A percentile compares a stretch with the other conserved stretches of the same genome.
phyloP scores from a whole-genome alignment of 805 yeast genomes.

The Candida hungchunana region DNA sequence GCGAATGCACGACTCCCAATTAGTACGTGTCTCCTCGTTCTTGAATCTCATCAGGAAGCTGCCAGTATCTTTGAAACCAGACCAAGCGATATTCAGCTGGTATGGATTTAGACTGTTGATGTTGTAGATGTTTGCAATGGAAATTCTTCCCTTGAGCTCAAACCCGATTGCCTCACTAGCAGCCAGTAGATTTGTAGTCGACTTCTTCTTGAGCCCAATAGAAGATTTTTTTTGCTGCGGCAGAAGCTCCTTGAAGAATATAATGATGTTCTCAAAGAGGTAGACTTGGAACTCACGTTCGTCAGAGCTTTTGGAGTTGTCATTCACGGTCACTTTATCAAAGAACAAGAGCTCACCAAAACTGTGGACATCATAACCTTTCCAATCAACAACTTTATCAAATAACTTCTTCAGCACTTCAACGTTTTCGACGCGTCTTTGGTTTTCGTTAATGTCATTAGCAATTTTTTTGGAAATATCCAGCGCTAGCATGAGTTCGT shows the following conservation, averaged over 20 bases:
- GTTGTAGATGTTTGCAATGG: slow-evolving; percentile 59
- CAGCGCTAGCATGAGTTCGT: slow-evolving; percentile 67
- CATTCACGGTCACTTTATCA: slow-evolving; percentile 66
- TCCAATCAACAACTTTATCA: slow-evolving; percentile 85
- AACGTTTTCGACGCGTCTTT: slow-evolving; percentile 84
- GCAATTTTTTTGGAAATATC: slow-evolving; percentile 82
- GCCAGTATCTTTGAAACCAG: slow-evolving; percentile 84
- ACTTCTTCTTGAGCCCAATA: slow-evolving; percentile 37
- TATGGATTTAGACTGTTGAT: slow-evolving; percentile 46
- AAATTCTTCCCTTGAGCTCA: slow-evolving; percentile 78
- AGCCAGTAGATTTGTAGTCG: slow-evolving; percentile 24
- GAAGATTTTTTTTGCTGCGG: slow-evolving; percentile 45
- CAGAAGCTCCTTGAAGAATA: slow-evolving; percentile 58
- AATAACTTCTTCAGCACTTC: slow-evolving; percentile 63
- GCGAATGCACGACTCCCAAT: slow-evolving; percentile 73
- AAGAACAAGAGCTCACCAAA: slow-evolving; percentile 83
- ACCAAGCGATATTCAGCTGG: slow-evolving; percentile 67
- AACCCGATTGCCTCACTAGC: slow-evolving; percentile 33
- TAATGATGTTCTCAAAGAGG: slow-evolving; percentile 68
- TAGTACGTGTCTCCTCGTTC: slow-evolving; percentile 76
- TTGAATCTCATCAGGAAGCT: slow-evolving; percentile 77
- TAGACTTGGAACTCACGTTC: slow-evolving; percentile 90
- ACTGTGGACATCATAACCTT: slow-evolving; percentile 72
- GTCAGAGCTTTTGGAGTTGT: slow-evolving; percentile 44
- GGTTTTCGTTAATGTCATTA: slow-evolving; percentile 85